Conservation (phyloP, 495 filamentous ascomycete species). For the Penicillium egyptiacum region DNA sequence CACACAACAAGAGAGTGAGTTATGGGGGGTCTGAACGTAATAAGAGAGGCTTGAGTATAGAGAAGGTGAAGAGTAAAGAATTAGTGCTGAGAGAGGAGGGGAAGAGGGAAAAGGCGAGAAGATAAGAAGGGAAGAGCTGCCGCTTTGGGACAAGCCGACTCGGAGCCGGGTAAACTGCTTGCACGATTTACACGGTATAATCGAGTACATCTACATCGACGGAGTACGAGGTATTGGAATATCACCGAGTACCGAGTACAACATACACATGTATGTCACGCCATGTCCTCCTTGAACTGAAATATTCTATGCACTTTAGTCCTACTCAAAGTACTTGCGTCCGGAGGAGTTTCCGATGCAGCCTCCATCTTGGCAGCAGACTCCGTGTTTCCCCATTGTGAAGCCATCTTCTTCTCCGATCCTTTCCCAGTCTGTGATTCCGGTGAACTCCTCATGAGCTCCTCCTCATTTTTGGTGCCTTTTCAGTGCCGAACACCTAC, state of each 20-base stretch:
- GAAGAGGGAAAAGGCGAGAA: slow-evolving; percentile 22
- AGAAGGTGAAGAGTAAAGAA: slow-evolving; percentile 11
- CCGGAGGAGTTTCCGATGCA: slow-evolving; percentile 1
- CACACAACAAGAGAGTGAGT: slow-evolving; percentile 4
- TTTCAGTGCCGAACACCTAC: background rate
- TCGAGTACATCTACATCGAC: background rate
- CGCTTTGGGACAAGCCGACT: slow-evolving; percentile 21
- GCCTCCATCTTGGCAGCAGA: slow-evolving; percentile 14
- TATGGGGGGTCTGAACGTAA: background rate
- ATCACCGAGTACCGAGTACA: no score
- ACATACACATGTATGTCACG: background rate
- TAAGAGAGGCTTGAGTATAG: slow-evolving; percentile 1
- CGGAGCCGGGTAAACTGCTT: slow-evolving; percentile 12
- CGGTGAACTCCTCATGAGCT: slow-evolving; percentile 29
- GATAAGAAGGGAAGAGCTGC: slow-evolving; percentile 18
- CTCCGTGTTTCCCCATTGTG: slow-evolving; percentile 13
- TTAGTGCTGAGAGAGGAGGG: slow-evolving; percentile 20
- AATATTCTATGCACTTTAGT: background rate
- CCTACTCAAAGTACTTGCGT: background rate
- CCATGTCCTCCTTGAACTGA: background rate
- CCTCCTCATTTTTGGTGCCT: background rate
- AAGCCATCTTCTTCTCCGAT: slow-evolving; percentile 25
- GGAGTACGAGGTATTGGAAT: no score
- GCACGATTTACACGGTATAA: background rate
- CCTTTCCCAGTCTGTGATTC: slow-evolving; percentile 29